Conservation (phyloP, 228 moss, liverwort and hornwort species). For the Sphagnum magellanicum region DNA sequence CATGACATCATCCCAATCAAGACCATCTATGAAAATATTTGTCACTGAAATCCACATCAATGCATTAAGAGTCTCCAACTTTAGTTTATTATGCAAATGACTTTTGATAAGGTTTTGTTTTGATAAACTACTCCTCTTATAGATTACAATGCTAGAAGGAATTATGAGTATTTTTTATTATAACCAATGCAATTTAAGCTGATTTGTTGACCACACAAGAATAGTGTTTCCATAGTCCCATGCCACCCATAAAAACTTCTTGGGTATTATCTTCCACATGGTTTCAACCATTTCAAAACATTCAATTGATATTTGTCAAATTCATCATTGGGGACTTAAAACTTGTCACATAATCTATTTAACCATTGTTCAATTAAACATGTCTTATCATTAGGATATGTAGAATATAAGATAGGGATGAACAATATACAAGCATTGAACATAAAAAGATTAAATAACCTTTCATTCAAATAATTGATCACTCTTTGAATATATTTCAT, state of each 20-base stretch:
- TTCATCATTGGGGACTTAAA: background rate
- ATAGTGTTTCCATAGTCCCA: background rate
- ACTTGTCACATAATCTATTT: background rate
- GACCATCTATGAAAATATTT: too few relatives aligned
- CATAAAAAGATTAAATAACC: background rate
- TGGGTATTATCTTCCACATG: background rate
- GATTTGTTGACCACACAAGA: background rate
- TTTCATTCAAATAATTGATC: background rate
- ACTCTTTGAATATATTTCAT: background rate
- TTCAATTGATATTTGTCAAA: background rate
- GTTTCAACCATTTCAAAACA: background rate
- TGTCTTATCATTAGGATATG: background rate
- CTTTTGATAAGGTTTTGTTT: background rate
- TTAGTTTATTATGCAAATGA: background rate
- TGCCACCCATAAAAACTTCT: background rate
- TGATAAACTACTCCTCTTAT: background rate
- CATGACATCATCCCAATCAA: too few relatives aligned
- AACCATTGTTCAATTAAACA: background rate
- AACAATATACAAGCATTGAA: background rate
- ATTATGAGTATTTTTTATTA: background rate
- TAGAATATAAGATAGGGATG: background rate
- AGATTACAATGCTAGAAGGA: background rate
- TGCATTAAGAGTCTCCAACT: background rate
- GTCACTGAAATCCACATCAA: too few relatives aligned
- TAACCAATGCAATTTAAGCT: background rate